phyloP scores from a whole-genome alignment of 2,329 filamentous ascomycete species.

The Aaosphaeria arxii region DNA sequence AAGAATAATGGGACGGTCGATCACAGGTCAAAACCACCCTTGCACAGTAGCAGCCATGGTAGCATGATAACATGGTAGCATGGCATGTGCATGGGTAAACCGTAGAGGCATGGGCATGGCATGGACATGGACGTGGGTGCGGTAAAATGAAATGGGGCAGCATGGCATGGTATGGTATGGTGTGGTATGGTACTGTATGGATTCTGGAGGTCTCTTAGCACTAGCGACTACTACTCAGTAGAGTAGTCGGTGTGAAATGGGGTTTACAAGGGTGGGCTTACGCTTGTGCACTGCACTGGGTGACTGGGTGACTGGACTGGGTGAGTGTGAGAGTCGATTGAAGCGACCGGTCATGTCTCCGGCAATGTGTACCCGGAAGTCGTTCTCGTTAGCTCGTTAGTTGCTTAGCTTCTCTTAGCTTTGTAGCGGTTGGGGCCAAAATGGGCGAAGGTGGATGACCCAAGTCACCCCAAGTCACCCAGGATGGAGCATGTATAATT shows the following conservation, averaged over 20 bases:
- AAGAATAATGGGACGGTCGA: slow-evolving; percentile 10
- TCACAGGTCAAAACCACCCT: slow-evolving; percentile 2
- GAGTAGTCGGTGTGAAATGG: slow-evolving; percentile 9
- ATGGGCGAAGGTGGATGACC: slow-evolving; percentile 1
- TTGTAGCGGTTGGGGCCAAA: slow-evolving; percentile 6
- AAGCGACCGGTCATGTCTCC: slow-evolving; percentile 1
- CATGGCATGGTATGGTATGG: not conserved
- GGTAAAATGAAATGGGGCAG: not conserved
- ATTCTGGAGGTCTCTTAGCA: too few relatives aligned
- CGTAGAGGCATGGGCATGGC: not conserved
- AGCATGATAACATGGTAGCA: not conserved
- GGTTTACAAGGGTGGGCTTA: slow-evolving; percentile 2
- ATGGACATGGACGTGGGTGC: not conserved
- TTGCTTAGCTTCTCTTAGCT: not conserved
- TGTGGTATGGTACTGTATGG: not conserved
- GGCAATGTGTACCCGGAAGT: slow-evolving; percentile 9
- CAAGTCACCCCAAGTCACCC: not conserved
- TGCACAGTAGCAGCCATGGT: too few relatives aligned
- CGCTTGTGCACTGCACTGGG: not conserved
- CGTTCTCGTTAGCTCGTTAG: not conserved
- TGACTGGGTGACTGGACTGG: not conserved
- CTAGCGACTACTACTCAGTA: not conserved
- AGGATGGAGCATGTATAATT: slow-evolving; percentile 9
- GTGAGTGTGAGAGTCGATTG: not conserved
- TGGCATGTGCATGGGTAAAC: not conserved